phyloP scores from a whole-genome alignment of 768 basidiomycete genomes.

The Podaxis sp. region DNA sequence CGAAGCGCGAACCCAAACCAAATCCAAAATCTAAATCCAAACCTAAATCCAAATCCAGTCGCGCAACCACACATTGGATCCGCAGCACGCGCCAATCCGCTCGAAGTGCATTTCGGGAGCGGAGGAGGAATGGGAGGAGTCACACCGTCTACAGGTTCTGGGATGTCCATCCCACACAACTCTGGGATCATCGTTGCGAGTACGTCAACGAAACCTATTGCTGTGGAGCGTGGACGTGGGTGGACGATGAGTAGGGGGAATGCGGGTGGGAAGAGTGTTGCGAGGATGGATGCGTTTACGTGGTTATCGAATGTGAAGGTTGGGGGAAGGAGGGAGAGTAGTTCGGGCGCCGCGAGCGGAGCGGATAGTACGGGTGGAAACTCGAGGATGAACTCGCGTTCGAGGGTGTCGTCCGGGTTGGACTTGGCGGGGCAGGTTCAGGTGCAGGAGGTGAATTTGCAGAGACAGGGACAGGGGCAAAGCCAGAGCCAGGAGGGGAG shows the following conservation, averaged over 20 bases:
- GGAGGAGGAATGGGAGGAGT: no score
- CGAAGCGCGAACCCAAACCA: background rate
- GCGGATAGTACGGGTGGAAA: conserved; percentile 47
- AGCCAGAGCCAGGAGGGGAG: conserved; percentile 20
- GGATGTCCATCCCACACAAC: conserved; percentile 2
- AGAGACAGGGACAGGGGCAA: background rate
- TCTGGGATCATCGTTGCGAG: background rate
- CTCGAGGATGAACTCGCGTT: conserved; percentile 33
- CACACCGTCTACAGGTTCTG: background rate
- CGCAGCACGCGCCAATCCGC: conserved; percentile 18
- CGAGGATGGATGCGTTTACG: conserved; percentile 61
- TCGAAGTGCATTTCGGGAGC: conserved; percentile 3
- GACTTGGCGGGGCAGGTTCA: conserved; percentile 5
- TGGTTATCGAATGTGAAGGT: conserved; percentile 79
- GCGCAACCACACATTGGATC: conserved; percentile 24
- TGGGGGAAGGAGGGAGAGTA: conserved; percentile 51
- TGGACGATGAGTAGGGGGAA: conserved; percentile 50
- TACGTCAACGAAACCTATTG: background rate
- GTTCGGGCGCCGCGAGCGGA: conserved; percentile 53
- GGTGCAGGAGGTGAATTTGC: background rate
- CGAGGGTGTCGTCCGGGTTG: conserved; percentile 11
- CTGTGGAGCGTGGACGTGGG: conserved; percentile 21
- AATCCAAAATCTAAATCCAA: conserved; percentile 19
- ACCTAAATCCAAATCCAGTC: conserved; percentile 28
- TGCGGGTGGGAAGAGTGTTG: conserved; percentile 47